phyloP scores from a whole-genome alignment of 331 rosid genomes.

The Erythrophleum ivorense region DNA sequence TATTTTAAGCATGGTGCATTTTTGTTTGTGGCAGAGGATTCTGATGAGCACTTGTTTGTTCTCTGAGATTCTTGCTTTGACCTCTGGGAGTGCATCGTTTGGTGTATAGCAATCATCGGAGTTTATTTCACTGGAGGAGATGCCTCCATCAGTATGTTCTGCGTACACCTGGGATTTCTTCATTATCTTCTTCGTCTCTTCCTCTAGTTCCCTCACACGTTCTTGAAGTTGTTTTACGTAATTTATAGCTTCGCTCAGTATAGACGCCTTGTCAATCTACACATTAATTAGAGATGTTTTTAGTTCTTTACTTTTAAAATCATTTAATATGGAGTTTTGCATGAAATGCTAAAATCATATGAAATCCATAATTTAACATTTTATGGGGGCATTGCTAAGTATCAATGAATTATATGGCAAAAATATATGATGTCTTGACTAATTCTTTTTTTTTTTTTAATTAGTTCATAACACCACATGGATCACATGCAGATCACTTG shows the following conservation, averaged over 20 bases:
- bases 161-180: background rate
- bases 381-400: too few relatives aligned
- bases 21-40: constrained; percentile 19
- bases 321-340: constrained; percentile 40
- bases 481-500: too few relatives aligned
- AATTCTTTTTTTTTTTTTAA: too few relatives aligned
- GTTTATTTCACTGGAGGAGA: constrained; percentile 39
- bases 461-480: too few relatives aligned
- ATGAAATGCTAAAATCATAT: too few relatives aligned
- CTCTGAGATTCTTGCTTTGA: constrained; percentile 63
- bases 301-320: constrained; percentile 48
- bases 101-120: constrained; percentile 3
- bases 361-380: too few relatives aligned
- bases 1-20: background rate
- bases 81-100: constrained; percentile 48
- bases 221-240: background rate
- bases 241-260: background rate
- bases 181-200: background rate
- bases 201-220: background rate
- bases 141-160: constrained; percentile 30
- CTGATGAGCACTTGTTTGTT: constrained; percentile 34
- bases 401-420: too few relatives aligned
- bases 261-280: background rate
- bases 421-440: too few relatives aligned
- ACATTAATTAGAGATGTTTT: background rate